Conservation (phyloP, 192 early-diverging fungal species). For the Linnemannia hyalina region DNA sequence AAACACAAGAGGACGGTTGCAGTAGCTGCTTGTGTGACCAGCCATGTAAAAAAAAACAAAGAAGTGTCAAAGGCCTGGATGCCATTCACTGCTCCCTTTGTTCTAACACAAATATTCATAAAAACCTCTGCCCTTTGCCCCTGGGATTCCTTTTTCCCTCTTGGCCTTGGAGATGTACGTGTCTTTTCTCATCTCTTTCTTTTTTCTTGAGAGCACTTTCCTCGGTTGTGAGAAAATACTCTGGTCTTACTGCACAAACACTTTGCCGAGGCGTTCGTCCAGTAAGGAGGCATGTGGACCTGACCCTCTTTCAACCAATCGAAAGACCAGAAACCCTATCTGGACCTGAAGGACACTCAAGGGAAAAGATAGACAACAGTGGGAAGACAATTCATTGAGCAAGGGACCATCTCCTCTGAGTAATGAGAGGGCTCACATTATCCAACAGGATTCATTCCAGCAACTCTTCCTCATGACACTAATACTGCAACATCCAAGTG, state of each 20-base stretch:
- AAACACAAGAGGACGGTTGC: background rate
- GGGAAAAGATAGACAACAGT: background rate
- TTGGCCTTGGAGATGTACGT: background rate
- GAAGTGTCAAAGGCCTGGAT: background rate
- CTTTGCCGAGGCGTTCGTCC: background rate
- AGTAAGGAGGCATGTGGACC: slow-evolving; percentile 1
- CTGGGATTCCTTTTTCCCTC: background rate
- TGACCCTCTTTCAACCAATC: background rate
- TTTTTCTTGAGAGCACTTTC: slow-evolving; percentile 2
- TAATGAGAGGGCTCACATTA: background rate
- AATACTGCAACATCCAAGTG: background rate
- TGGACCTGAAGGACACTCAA: background rate
- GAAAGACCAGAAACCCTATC: background rate
- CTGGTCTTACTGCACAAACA: too few relatives aligned
- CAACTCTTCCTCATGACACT: background rate
- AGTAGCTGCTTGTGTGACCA: background rate
- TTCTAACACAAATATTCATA: background rate
- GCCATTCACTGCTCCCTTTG: background rate
- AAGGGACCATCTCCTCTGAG: background rate
- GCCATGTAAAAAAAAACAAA: background rate
- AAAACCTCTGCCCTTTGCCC: background rate
- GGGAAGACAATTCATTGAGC: background rate
- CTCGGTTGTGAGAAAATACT: background rate
- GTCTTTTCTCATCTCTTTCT: background rate
- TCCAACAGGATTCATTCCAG: slow-evolving; percentile 10